Conservation (phyloP, 1,284 basidiomycete species). For the Austropuccinia psidii region DNA sequence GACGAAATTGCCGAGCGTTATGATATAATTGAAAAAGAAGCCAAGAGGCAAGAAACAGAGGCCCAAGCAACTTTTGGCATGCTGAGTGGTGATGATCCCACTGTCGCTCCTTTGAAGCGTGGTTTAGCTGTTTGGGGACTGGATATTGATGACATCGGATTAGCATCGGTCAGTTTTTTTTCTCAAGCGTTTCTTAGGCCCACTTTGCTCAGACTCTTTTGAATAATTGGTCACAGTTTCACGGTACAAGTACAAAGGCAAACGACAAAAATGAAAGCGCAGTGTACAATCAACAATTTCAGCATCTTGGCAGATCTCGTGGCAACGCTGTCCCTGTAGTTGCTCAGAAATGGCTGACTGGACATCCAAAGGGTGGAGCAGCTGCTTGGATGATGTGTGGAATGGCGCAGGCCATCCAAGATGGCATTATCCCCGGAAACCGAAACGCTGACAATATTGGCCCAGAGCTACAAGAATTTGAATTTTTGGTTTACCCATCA, state of each 20-base stretch:
- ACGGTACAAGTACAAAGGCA: constrained; percentile 90
- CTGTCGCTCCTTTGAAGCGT: constrained; percentile 79
- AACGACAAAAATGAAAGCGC: constrained; percentile 98
- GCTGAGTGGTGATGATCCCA: constrained; percentile 78
- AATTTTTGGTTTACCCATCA: constrained; percentile 92
- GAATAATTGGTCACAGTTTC: constrained; percentile 60
- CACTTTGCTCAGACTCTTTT: neutral
- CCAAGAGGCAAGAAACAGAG: constrained; percentile 79
- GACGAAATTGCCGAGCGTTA: constrained; percentile 67
- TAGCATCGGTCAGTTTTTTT: constrained; percentile 48
- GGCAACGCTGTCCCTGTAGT: constrained; percentile 95
- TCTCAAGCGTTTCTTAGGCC: too few species aligned
- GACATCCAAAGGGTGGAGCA: constrained; percentile 83
- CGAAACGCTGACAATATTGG: constrained; percentile 87
- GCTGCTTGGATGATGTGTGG: constrained; percentile 97
- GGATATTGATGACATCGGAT: constrained; percentile 75
- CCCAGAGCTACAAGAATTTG: constrained; percentile 79
- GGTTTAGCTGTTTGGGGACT: constrained; percentile 95
- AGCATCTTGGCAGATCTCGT: constrained; percentile 71
- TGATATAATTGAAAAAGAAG: constrained; percentile 77
- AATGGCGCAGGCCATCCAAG: constrained; percentile 73
- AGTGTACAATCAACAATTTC: constrained; percentile 92
- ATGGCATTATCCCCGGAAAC: constrained; percentile 91
- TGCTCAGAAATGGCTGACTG: constrained; percentile 92
- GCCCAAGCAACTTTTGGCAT: constrained; percentile 83